Evolutionary conservation across 2,329 filamentous ascomycete species (phyloP).

Genomic region (Coniosporium tulheliwenetii): DNA sequence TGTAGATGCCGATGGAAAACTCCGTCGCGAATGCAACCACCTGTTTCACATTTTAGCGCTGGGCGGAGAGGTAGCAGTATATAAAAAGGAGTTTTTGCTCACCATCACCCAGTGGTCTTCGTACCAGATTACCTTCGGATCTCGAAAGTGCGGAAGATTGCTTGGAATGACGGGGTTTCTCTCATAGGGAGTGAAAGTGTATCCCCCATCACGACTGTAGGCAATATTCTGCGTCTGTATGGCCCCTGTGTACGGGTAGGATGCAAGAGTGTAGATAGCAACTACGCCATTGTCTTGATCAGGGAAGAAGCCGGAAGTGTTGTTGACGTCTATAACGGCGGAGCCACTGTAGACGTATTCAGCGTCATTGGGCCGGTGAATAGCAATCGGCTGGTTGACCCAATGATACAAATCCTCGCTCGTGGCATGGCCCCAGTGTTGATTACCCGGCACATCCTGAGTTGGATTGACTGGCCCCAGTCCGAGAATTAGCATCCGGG

Average conservation of each 20-base stretch:
- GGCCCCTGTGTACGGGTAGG: slow-evolving; percentile 6
- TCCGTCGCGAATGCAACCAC: slow-evolving; percentile 37
- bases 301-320: slow-evolving; percentile 51
- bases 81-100: no score
- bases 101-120: slow-evolving; percentile 38
- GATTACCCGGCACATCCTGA: slow-evolving; percentile 35
- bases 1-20: slow-evolving; percentile 41
- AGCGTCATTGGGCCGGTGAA: slow-evolving; percentile 40
- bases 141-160: slow-evolving; percentile 43
- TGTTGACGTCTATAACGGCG: slow-evolving; percentile 44
- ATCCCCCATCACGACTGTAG: slow-evolving; percentile 46
- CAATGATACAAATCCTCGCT: slow-evolving; percentile 47
- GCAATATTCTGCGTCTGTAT: slow-evolving; percentile 43
- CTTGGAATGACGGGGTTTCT: slow-evolving; percentile 44
- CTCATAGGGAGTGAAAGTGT: slow-evolving; percentile 43
- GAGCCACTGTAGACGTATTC: slow-evolving; percentile 39
- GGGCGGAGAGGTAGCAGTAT: no score
- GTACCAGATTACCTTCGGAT: slow-evolving; percentile 50
- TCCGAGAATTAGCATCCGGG: slow-evolving; percentile 1
- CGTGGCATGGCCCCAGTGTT: slow-evolving; percentile 54
- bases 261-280: slow-evolving; percentile 39
- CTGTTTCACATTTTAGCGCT: no score
- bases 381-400: slow-evolving; percentile 47
- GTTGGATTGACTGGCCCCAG: slow-evolving; percentile 30
- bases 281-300: slow-evolving; percentile 44